Percentiles rank a stretch among this genome's conserved stretches.
Conservation (phyloP, 495 filamentous ascomycete species). For the Opeltia flavorubescens region DNA sequence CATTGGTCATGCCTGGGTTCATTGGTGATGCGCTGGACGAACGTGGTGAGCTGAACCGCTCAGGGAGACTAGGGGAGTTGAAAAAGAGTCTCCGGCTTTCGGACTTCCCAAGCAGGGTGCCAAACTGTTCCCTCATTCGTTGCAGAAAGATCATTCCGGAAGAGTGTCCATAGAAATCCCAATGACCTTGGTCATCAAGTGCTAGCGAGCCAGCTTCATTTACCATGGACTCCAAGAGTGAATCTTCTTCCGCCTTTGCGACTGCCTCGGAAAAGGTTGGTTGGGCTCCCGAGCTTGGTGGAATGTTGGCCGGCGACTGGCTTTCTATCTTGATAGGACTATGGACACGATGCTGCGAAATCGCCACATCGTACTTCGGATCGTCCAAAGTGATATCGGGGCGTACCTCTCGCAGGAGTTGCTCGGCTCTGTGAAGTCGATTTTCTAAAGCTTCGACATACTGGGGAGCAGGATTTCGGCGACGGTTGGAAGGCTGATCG, state of each 20-base stretch:
- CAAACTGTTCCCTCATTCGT: constrained; percentile 74
- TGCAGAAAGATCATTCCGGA: constrained; percentile 79
- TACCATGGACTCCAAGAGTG: constrained; percentile 87
- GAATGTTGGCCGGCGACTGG: not conserved
- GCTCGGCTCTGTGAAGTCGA: constrained; percentile 71
- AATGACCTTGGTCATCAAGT: constrained; percentile 79
- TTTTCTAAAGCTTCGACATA: constrained; percentile 87
- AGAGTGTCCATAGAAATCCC: constrained; percentile 90
- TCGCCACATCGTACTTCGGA: constrained; percentile 30
- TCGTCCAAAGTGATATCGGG: constrained; percentile 79
- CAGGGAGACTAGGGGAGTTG: constrained; percentile 24
- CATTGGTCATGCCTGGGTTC: constrained; percentile 35
- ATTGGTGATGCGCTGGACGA: constrained; percentile 48
- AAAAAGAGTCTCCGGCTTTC: constrained; percentile 2
- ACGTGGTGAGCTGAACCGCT: constrained; percentile 52
- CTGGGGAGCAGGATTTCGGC: constrained; percentile 87
- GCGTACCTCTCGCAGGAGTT: constrained; percentile 61
- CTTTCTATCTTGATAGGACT: constrained; percentile 20
- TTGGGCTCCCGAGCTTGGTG: not conserved
- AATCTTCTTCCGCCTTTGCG: constrained; percentile 41
- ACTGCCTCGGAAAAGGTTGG: not conserved
- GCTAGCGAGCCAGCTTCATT: constrained; percentile 79
- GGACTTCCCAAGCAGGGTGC: constrained; percentile 42
- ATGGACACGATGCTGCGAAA: constrained; percentile 5
- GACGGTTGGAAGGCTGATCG: constrained; percentile 91